These are phyloP conservation scores for Penicillium griseofulvum DNA, from an alignment of 2,329 filamentous ascomycete species.

Conservation along the genomic window DNA sequence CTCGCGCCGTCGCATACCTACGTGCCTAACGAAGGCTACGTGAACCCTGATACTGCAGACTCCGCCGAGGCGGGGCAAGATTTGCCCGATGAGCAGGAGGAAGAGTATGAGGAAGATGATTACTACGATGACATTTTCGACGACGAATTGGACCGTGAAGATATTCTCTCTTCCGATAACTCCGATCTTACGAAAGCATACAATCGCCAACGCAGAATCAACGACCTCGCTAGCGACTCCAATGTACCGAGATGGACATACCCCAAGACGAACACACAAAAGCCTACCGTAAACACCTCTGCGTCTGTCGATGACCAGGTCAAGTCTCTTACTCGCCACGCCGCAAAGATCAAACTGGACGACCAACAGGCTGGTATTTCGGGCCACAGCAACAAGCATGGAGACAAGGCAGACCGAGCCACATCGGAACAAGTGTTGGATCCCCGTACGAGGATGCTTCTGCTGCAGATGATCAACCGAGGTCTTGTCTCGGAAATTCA, in stretches of 20 bases:
- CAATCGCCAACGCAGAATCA: slow-evolving; percentile 75
- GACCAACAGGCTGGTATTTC: slow-evolving; percentile 55
- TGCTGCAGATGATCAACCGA: slow-evolving; percentile 93
- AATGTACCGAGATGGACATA: slow-evolving; percentile 55
- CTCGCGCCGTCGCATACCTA: slow-evolving; percentile 49
- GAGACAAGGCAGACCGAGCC: slow-evolving; percentile 85
- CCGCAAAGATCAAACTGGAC: slow-evolving; percentile 79
- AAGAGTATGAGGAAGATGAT: slow-evolving; percentile 55
- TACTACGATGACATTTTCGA: slow-evolving; percentile 61
- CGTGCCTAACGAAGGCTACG: slow-evolving; percentile 51
- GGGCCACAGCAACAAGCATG: slow-evolving; percentile 46
- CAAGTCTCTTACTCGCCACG: slow-evolving; percentile 77
- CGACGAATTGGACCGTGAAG: slow-evolving; percentile 55
- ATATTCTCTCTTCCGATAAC: slow-evolving; percentile 56
- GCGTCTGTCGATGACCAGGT: slow-evolving; percentile 85
- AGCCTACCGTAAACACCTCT: slow-evolving; percentile 73
- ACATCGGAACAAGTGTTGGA: slow-evolving; percentile 95
- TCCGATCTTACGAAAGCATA: slow-evolving; percentile 79
- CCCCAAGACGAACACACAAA: slow-evolving; percentile 74
- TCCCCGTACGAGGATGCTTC: slow-evolving; percentile 88
- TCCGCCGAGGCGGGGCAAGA: slow-evolving; percentile 34
- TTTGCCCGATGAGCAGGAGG: slow-evolving; percentile 38
- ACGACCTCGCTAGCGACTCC: slow-evolving; percentile 50
- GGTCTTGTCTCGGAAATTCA: slow-evolving; percentile 87
- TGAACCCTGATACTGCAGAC: slow-evolving; percentile 37